Percentiles rank a stretch among this genome's conserved stretches.
These are phyloP conservation scores for Simplicillium sp. DNA, from an alignment of 2,329 filamentous ascomycete species.

Conservation along the genomic window DNA sequence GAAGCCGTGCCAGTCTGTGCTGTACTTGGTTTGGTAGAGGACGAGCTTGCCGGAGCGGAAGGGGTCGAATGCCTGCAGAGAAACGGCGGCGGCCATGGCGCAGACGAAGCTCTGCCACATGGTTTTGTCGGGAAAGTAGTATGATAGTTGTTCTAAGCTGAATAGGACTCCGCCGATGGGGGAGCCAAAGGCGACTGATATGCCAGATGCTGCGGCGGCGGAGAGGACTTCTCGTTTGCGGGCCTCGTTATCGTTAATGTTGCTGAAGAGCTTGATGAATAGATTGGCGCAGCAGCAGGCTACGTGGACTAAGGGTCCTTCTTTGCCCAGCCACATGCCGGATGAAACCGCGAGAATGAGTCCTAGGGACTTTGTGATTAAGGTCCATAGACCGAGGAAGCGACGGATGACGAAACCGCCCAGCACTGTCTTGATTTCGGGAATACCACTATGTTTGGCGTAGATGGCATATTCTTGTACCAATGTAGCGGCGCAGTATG, in stretches of 20 bases:
- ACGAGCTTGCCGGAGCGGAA: conserved; percentile 94
- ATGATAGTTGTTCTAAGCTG: conserved; percentile 92
- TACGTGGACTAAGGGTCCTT: conserved; percentile 90
- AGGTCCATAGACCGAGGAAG: conserved; percentile 81
- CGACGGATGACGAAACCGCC: conserved; percentile 87
- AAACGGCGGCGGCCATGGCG: conserved; percentile 95
- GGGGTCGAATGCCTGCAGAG: conserved; percentile 84
- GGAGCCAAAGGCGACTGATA: conserved; percentile 88
- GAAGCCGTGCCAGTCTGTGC: conserved; percentile 85
- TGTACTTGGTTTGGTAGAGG: conserved; percentile 91
- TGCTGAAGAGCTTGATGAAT: conserved; percentile 78
- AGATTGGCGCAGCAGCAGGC: conserved; percentile 94
- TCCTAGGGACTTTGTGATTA: conserved; percentile 82
- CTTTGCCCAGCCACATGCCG: conserved; percentile 93
- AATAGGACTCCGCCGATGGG: conserved; percentile 93
- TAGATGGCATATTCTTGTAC: conserved; percentile 79
- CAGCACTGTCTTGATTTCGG: conserved; percentile 93
- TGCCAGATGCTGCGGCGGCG: conserved; percentile 82
- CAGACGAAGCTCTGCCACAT: conserved; percentile 99
- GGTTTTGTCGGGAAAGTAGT: conserved; percentile 97
- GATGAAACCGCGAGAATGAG: conserved; percentile 85
- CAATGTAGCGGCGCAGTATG: conserved; percentile 65
- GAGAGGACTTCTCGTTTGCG: conserved; percentile 90
- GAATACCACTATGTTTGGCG: conserved; percentile 91
- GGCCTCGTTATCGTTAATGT: conserved; percentile 81